A percentile compares a stretch with the other conserved stretches of the same genome.
phyloP scores from a whole-genome alignment of 2,329 filamentous ascomycete species.

The Aspergillus tubingensis region DNA sequence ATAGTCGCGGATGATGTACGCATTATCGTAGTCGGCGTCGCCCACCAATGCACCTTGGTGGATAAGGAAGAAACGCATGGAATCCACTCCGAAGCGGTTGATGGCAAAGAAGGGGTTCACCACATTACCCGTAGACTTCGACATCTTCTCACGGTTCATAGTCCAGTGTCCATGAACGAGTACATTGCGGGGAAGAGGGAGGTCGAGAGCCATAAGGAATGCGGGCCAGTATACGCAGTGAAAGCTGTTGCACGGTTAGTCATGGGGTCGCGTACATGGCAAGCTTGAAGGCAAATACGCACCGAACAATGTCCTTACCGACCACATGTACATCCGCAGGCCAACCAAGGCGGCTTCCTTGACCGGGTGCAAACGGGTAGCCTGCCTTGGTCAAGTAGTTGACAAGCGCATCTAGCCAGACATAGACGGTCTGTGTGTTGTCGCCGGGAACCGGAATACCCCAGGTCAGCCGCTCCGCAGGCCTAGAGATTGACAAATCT shows the following conservation, averaged over 20 bases:
- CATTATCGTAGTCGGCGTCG: slow-evolving; percentile 85
- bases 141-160: slow-evolving; percentile 89
- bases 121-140: slow-evolving; percentile 91
- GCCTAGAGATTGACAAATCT: slow-evolving; percentile 87
- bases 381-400: slow-evolving; percentile 90
- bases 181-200: slow-evolving; percentile 76
- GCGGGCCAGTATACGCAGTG: slow-evolving; percentile 99
- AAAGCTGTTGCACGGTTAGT: slow-evolving; percentile 56
- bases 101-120: slow-evolving; percentile 93
- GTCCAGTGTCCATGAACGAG: slow-evolving; percentile 96
- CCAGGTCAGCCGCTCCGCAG: slow-evolving; percentile 76
- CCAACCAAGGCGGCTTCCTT: slow-evolving; percentile 69
- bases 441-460: slow-evolving; percentile 88
- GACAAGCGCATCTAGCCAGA: slow-evolving; percentile 94
- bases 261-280: not conserved
- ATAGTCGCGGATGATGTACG: slow-evolving; percentile 72
- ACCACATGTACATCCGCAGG: slow-evolving; percentile 90
- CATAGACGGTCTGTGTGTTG: slow-evolving; percentile 85
- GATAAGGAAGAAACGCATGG: slow-evolving; percentile 85
- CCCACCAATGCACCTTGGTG: slow-evolving; percentile 73
- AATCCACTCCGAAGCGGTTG: slow-evolving; percentile 82
- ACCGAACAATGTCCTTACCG: slow-evolving; percentile 90
- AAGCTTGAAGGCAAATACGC: slow-evolving; percentile 12
- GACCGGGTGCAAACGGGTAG: slow-evolving; percentile 71
- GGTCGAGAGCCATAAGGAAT: slow-evolving; percentile 81